Conservation (phyloP, 2,329 filamentous ascomycete species). For the Diaporthe destruens region DNA sequence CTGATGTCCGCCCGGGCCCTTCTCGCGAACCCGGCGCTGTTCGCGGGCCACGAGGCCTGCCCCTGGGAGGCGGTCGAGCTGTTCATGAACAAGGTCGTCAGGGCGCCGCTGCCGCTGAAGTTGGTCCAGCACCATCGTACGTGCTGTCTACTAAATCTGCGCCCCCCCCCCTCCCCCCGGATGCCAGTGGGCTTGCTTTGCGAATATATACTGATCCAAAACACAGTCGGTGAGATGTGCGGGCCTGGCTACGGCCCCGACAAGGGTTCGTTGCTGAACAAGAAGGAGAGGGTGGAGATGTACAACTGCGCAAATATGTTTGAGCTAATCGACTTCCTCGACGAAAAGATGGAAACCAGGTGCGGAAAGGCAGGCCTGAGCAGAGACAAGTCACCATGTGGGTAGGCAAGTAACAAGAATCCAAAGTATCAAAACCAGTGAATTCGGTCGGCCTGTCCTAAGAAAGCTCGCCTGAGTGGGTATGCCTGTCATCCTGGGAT, state of each 20-base stretch:
- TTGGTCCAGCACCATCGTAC: conserved; percentile 70
- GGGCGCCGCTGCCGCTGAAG: conserved; percentile 71
- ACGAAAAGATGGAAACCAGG: conserved; percentile 58
- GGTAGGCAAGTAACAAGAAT: background rate
- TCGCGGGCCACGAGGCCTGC: conserved; percentile 67
- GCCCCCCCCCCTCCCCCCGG: too few species aligned
- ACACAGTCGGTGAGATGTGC: conserved; percentile 71
- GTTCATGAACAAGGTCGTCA: conserved; percentile 71
- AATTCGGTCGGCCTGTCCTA: background rate
- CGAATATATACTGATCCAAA: background rate
- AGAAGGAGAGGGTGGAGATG: conserved; percentile 66
- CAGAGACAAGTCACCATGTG: conserved; percentile 31
- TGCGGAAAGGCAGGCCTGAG: conserved; percentile 43
- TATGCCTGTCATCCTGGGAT: conserved; percentile 40
- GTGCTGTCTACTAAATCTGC: background rate
- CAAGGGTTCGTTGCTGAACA: conserved; percentile 66
- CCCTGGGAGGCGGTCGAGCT: conserved; percentile 73
- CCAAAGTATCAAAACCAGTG: background rate
- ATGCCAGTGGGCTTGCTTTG: background rate
- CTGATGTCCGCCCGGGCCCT: conserved; percentile 79
- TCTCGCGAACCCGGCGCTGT: conserved; percentile 76
- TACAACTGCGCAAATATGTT: conserved; percentile 64
- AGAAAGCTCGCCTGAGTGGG: conserved; percentile 13
- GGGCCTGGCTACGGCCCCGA: conserved; percentile 67
- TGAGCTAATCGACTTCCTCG: conserved; percentile 72